phyloP scores from a whole-genome alignment of 306 rosid species.

The Cucurbita ficifolia region DNA sequence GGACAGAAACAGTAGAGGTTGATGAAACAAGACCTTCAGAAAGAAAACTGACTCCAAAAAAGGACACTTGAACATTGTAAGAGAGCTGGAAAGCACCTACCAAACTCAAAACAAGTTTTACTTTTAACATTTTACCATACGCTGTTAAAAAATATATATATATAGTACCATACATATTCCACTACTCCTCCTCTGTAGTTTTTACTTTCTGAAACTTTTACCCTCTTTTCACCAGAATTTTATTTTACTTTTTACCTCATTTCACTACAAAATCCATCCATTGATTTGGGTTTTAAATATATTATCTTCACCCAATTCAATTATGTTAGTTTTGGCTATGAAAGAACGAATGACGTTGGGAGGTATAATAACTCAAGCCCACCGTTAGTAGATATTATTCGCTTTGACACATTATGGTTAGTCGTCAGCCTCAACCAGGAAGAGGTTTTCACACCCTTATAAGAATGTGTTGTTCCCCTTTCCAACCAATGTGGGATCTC shows the following conservation, averaged over 20 bases:
- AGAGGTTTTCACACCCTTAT: no score
- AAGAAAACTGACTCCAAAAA: not conserved
- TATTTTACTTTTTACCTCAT: not conserved
- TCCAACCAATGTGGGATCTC: no score
- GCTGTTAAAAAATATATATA: not conserved
- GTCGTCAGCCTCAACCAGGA: no score
- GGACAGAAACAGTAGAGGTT: not conserved
- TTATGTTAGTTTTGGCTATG: no score
- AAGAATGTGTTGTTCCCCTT: no score
- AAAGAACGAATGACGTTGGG: no score
- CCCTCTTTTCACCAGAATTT: not conserved
- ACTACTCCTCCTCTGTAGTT: not conserved
- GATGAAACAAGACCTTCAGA: slow-evolving; percentile 1
- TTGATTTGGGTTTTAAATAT: not conserved
- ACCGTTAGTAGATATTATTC: no score
- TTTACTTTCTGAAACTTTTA: not conserved
- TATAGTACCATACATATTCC: not conserved
- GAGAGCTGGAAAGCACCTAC: not conserved
- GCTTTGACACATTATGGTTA: no score
- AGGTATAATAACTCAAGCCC: no score
- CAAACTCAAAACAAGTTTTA: not conserved
- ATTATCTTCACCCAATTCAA: no score
- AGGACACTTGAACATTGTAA: not conserved
- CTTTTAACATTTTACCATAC: not conserved
- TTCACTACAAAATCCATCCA: not conserved